Percentiles rank a stretch among this genome's conserved stretches.
Evolutionary conservation across 2,329 filamentous ascomycete species (phyloP).

Genomic region (Bretziella fagacearum): DNA sequence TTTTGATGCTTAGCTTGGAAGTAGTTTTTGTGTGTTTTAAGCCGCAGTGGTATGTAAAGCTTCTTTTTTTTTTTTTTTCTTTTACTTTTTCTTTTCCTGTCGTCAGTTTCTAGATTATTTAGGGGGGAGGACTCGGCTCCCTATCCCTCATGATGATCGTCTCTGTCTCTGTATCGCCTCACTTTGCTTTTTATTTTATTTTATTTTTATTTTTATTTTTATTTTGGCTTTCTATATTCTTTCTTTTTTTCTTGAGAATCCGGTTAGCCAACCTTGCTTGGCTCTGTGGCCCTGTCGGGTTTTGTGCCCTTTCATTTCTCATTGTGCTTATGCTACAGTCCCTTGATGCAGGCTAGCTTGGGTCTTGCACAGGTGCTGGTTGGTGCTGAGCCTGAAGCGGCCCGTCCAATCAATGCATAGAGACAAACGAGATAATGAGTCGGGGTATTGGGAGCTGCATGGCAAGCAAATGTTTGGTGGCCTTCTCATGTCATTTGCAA

Average conservation of each 20-base stretch:
- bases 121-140: neutral
- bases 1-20: slow-evolving; percentile 8
- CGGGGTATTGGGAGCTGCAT: neutral
- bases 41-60: slow-evolving; percentile 5
- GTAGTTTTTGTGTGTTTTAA: slow-evolving; percentile 3
- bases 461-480: neutral
- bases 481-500: neutral
- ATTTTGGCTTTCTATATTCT: neutral
- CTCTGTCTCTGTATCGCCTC: neutral
- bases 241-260: neutral
- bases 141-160: neutral
- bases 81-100: neutral
- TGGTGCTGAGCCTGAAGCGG: slow-evolving; percentile 6
- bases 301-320: slow-evolving; percentile 3
- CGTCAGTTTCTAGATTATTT: neutral
- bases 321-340: neutral
- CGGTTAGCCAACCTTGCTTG: neutral
- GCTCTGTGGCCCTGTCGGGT: neutral
- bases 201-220: neutral
- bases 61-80: neutral
- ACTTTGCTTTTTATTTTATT: neutral
- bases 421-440: slow-evolving; percentile 6
- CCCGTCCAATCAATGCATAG: slow-evolving; percentile 7
- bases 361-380: neutral
- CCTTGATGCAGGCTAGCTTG: neutral